Evolutionary conservation across 805 yeast species (phyloP).

Genomic region (Wickerhamiella hasegawae): DNA sequence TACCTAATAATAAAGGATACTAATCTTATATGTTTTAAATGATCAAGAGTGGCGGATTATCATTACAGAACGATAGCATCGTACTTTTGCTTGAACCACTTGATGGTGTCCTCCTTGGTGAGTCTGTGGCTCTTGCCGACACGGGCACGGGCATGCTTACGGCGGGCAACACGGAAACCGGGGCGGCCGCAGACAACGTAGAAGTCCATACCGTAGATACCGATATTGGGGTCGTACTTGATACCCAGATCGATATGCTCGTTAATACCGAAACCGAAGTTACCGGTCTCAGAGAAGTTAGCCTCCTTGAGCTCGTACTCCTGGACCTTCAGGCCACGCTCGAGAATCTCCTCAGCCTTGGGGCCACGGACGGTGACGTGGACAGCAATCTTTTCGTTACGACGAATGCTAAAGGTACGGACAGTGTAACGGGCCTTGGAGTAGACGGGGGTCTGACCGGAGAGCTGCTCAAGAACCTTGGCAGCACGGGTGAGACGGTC

Average conservation of each 20-base stretch:
- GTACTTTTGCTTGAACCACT: slow-evolving; percentile 99
- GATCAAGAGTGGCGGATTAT: slow-evolving; percentile 1
- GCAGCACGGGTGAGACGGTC: slow-evolving; percentile 99
- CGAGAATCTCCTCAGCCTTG: slow-evolving; percentile 98
- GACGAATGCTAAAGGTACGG: slow-evolving; percentile 99
- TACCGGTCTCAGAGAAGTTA: slow-evolving; percentile 98
- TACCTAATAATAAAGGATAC: neutral
- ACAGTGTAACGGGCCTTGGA: slow-evolving; percentile 99
- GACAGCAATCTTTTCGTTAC: slow-evolving; percentile 99
- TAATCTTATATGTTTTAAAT: too few species aligned
- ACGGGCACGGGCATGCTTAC: slow-evolving; percentile 74
- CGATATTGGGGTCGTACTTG: slow-evolving; percentile 98
- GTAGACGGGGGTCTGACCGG: slow-evolving; percentile 99
- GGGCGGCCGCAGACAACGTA: slow-evolving; percentile 99
- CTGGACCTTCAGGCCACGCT: slow-evolving; percentile 99
- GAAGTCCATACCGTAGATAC: slow-evolving; percentile 99
- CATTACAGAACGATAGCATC: slow-evolving; percentile 73
- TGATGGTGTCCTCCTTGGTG: slow-evolving; percentile 82
- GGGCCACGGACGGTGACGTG: slow-evolving; percentile 99
- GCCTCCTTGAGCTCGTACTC: slow-evolving; percentile 90
- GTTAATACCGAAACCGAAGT: slow-evolving; percentile 99
- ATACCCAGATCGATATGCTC: slow-evolving; percentile 99
- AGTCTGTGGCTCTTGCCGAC: slow-evolving; percentile 91
- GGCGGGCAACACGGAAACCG: slow-evolving; percentile 94
- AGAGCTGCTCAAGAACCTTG: slow-evolving; percentile 97